Evolutionary conservation across 2,329 filamentous ascomycete species (phyloP).

Genomic region (Pseudogymnoascus sp.): DNA sequence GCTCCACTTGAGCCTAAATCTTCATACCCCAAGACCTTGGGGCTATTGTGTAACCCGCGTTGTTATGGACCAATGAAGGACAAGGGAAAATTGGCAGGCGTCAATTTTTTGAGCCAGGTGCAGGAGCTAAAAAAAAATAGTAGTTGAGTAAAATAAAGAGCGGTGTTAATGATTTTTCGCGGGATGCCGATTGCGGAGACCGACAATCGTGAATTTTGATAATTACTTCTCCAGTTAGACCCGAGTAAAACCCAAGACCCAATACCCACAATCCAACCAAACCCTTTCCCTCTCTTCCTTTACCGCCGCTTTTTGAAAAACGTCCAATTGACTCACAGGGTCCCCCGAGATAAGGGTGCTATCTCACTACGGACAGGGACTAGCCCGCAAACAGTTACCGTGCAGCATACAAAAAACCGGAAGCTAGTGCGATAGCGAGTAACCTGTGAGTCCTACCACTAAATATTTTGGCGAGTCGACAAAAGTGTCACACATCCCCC

Average conservation of each 20-base stretch:
- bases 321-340: slow-evolving; percentile 9
- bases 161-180: background rate
- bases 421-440: slow-evolving; percentile 8
- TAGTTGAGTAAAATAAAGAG: background rate
- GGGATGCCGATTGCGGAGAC: background rate
- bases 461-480: slow-evolving; percentile 7
- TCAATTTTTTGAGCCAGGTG: slow-evolving; percentile 7
- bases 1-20: slow-evolving; percentile 8
- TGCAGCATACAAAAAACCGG: slow-evolving; percentile 5
- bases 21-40: slow-evolving; percentile 3
- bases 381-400: background rate
- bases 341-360: slow-evolving; percentile 4
- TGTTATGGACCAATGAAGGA: background rate
- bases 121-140: background rate
- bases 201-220: slow-evolving; percentile 3
- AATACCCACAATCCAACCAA: slow-evolving; percentile 9
- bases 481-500: slow-evolving; percentile 3
- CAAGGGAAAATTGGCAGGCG: background rate
- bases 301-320: background rate
- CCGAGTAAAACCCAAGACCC: background rate
- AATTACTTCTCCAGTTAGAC: background rate
- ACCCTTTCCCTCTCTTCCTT: background rate
- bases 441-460: slow-evolving; percentile 2
- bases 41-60: background rate
- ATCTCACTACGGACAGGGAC: background rate